phyloP scores from a whole-genome alignment of 805 yeast species.

The Vanderwaltozyma tropicalis region DNA sequence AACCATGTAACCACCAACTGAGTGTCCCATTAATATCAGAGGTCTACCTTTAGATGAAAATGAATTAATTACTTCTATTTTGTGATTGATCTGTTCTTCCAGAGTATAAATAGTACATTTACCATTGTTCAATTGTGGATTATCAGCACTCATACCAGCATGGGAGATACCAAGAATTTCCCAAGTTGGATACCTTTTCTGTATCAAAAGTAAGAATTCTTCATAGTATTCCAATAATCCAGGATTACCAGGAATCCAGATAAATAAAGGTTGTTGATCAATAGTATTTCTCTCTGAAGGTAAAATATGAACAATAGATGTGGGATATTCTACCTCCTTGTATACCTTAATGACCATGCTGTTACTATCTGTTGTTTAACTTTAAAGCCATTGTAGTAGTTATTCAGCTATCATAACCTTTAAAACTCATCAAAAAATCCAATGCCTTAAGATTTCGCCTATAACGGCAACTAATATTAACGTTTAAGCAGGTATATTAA shows the following conservation, averaged over 20 bases:
- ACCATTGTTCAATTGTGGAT: conserved; percentile 5
- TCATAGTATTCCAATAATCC: conserved; percentile 58
- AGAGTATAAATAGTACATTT: conserved; percentile 30
- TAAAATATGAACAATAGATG: conserved; percentile 12
- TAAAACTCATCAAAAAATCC: no score
- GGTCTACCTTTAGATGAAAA: conserved; percentile 14
- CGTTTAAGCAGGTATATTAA: not conserved
- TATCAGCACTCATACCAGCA: conserved; percentile 40
- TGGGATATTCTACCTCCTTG: conserved; percentile 8
- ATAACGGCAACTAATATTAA: no score
- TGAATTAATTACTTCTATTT: conserved; percentile 38
- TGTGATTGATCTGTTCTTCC: conserved; percentile 50
- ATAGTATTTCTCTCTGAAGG: not conserved
- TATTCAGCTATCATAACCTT: no score
- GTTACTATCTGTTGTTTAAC: not conserved
- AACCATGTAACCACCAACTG: conserved; percentile 56
- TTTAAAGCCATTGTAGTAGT: no score
- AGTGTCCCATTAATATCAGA: conserved; percentile 47
- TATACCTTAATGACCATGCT: conserved; percentile 8
- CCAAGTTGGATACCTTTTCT: conserved; percentile 33
- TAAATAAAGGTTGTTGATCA: conserved; percentile 32
- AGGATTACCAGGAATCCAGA: conserved; percentile 70
- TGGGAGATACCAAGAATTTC: conserved; percentile 56
- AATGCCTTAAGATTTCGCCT: no score
- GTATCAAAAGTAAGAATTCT: conserved; percentile 39